These are phyloP conservation scores for Lenwebbia sp. DNA, from an alignment of 345 rosid genomes.

Conservation along the genomic window DNA sequence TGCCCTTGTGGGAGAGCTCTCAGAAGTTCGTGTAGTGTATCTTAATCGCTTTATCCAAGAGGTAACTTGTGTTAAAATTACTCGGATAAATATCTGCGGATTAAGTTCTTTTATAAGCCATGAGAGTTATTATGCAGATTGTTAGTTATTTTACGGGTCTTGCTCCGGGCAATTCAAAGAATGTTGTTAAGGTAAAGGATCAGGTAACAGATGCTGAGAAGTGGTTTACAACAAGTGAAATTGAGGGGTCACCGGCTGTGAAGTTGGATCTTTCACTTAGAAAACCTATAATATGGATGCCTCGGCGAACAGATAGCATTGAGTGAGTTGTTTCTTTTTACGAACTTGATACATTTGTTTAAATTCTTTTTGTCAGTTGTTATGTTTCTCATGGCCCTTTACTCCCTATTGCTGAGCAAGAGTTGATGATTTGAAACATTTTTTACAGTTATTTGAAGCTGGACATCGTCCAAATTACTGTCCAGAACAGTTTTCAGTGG, in stretches of 20 bases:
- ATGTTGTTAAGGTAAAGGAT: constrained; percentile 67
- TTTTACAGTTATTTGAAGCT: constrained; percentile 82
- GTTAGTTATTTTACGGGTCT: constrained; percentile 87
- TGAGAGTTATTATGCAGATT: constrained; percentile 39
- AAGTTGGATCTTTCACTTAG: constrained; percentile 84
- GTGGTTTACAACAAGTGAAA: constrained; percentile 77
- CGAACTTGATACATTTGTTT: background rate
- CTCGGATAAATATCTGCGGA: background rate
- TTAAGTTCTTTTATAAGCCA: constrained; percentile 2
- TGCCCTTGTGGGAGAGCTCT: constrained; percentile 81
- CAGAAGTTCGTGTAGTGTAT: constrained; percentile 95
- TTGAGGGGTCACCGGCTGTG: constrained; percentile 93
- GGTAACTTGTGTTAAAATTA: constrained; percentile 30
- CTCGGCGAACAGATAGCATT: constrained; percentile 73
- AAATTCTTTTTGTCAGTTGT: background rate
- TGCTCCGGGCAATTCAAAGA: constrained; percentile 57
- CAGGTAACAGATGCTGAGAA: constrained; percentile 83
- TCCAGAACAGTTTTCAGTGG: constrained; percentile 81
- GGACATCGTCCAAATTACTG: constrained; percentile 90
- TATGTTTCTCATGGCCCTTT: background rate
- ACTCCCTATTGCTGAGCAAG: background rate
- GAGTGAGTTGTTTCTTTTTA: constrained; percentile 48
- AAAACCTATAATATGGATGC: constrained; percentile 96
- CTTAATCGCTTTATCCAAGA: constrained; percentile 96
- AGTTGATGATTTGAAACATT: constrained; percentile 5